A percentile compares a stretch with the other conserved stretches of the same genome.
phyloP scores from a whole-genome alignment of 2,329 filamentous ascomycete genomes.

The Mycosphaerella sp. region DNA sequence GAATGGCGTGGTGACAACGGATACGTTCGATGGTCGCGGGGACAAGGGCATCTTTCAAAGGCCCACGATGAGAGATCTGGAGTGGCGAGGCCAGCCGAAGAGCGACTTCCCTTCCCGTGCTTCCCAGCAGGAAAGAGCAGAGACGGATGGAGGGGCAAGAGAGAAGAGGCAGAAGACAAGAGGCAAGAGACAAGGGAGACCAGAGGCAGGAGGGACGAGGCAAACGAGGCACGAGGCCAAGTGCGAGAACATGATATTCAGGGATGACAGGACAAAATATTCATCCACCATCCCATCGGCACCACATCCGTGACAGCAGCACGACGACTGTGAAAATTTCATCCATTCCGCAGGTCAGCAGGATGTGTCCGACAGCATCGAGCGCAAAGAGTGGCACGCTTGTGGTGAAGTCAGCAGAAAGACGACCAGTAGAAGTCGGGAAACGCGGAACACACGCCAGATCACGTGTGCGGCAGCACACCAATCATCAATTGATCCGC shows the following conservation, averaged over 20 bases:
- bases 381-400: constrained; percentile 8
- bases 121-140: neutral
- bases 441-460: neutral
- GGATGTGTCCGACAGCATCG: neutral
- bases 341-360: neutral
- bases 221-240: too few relatives aligned
- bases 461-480: neutral
- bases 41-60: constrained; percentile 1
- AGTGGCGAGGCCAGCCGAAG: neutral
- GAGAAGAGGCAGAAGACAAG: neutral
- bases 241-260: too few relatives aligned
- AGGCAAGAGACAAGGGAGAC: neutral
- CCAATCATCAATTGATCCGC: neutral
- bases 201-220: too few relatives aligned
- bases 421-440: constrained; percentile 1
- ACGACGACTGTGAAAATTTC: neutral
- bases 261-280: too few relatives aligned
- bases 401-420: constrained; percentile 9
- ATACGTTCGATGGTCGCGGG: constrained; percentile 7
- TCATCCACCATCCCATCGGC: neutral
- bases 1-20: constrained; percentile 7
- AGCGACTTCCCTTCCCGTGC: neutral
- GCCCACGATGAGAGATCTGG: neutral
- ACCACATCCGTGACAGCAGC: neutral
- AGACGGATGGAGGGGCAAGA: neutral